Evolutionary conservation across 2,329 filamentous ascomycete species (phyloP), one percentile per base, ranked within the genome.

Genomic region (Cordyceps fumosorosea): DNA sequence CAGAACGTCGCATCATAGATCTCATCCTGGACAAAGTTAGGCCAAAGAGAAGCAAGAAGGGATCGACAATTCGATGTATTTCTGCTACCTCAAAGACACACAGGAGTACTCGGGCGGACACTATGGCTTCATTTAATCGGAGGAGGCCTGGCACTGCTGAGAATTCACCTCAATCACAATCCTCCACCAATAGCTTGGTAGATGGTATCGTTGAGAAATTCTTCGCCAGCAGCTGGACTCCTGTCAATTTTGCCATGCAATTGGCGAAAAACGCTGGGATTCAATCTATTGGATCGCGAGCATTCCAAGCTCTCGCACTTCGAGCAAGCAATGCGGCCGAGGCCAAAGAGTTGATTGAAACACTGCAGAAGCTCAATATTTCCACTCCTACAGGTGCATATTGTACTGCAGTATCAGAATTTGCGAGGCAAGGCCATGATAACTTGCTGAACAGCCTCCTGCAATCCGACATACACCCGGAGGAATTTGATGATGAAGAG

Each of bases 251-350:
- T 66, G 85, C 91, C 29, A 84, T 96, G 60, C 83, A 83, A 40
- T 81, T 89, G 7, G 77, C 95, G 20, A 80, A 83, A 62, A 84
- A 89, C 68, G 83, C 96, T 57, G 89, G 89, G 2, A 78, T 96
- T 5, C 80, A 84, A 54, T 77, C 80, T 42, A 88, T 96, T 65
- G 92, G 92, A 0, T 88, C 91, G 0, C 76, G 89, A 20, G 89
- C 91, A 4, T 72, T 96, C 22, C 89, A 92, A 66, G 88, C 93
- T 52, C 85, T 96, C 72, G 90, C 87, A 3, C 73, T 89, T 12
- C 82, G 90, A 68, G 84, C 89, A 58, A 72, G 77, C 1, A 81
- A 81, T 11, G 72, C 84, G 0, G 75, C 80, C 37, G 81, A 80
- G 7, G 77, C 95, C n/a, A 69, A 79, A 26, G 71, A 76, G 0